phyloP scores from a whole-genome alignment of 2,329 filamentous ascomycete species.

The Ceratocystis lukuohia region DNA sequence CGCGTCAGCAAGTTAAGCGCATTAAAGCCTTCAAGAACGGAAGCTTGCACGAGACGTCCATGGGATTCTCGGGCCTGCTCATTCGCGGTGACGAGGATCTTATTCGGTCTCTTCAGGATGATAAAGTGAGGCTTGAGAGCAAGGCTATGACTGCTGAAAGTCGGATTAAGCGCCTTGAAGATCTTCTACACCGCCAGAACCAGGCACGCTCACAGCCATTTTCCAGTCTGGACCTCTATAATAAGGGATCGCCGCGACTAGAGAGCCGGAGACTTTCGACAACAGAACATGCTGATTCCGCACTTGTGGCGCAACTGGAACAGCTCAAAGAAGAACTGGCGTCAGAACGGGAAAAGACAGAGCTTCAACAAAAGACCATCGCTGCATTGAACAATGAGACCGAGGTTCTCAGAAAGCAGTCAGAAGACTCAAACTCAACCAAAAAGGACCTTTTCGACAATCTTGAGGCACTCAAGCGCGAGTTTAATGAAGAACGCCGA shows the following conservation, averaged over 20 bases:
- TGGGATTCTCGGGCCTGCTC: slow-evolving; percentile 75
- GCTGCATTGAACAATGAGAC: slow-evolving; percentile 30
- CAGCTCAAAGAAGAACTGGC: slow-evolving; percentile 68
- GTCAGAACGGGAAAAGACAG: slow-evolving; percentile 55
- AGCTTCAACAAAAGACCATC: slow-evolving; percentile 57
- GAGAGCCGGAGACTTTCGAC: slow-evolving; percentile 34
- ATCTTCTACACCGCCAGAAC: slow-evolving; percentile 74
- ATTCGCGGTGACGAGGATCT: slow-evolving; percentile 80
- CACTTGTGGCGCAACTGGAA: slow-evolving; percentile 8
- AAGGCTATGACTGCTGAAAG: slow-evolving; percentile 75
- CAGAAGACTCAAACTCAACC: slow-evolving; percentile 78
- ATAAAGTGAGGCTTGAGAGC: slow-evolving; percentile 62
- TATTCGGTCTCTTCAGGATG: slow-evolving; percentile 61
- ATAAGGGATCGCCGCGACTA: slow-evolving; percentile 28
- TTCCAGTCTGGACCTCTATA: slow-evolving; percentile 31
- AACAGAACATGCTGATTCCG: slow-evolving; percentile 6
- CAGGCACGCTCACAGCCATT: slow-evolving; percentile 37
- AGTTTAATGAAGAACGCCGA: slow-evolving; percentile 75
- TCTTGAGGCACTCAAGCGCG: slow-evolving; percentile 78
- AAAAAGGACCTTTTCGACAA: slow-evolving; percentile 92
- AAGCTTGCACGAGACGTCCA: slow-evolving; percentile 77
- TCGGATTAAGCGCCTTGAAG: slow-evolving; percentile 79
- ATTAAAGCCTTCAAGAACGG: slow-evolving; percentile 94
- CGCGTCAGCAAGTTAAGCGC: slow-evolving; percentile 72
- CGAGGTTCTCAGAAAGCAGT: slow-evolving; percentile 30